These are phyloP conservation scores for Kurtzmaniella quercitrusa DNA, from an alignment of 1,139 yeast genomes.

Conservation along the genomic window DNA sequence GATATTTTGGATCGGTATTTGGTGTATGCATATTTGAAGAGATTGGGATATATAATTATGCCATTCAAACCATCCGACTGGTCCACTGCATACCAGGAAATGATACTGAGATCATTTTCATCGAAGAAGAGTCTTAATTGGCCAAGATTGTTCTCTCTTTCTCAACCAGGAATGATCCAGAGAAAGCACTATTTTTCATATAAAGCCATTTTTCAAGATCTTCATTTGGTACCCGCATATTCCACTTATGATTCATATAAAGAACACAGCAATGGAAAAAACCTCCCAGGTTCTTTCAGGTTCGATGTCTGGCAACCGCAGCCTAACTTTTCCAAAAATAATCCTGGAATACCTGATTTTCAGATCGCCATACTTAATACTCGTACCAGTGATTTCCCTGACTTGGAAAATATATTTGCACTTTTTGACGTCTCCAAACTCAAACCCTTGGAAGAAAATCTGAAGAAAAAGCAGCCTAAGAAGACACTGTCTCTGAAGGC, in stretches of 20 bases:
- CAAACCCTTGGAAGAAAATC: constrained; percentile 7
- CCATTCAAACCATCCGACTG: constrained; percentile 20
- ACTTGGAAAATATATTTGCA: constrained; percentile 31
- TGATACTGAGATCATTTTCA: constrained; percentile 11
- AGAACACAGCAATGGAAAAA: constrained; percentile 1
- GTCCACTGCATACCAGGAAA: constrained; percentile 9
- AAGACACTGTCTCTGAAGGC: background rate
- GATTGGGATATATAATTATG: constrained; percentile 73
- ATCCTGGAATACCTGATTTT: constrained; percentile 66
- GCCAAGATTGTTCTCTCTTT: constrained; percentile 3
- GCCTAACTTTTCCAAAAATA: constrained; percentile 62
- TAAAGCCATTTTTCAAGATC: constrained; percentile 35
- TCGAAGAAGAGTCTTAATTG: constrained; percentile 15
- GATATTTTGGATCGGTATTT: constrained; percentile 54
- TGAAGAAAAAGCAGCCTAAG: constrained; percentile 10
- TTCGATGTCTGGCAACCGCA: constrained; percentile 87
- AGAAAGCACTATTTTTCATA: constrained; percentile 31
- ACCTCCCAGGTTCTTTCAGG: constrained; percentile 1
- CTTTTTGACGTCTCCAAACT: constrained; percentile 23
- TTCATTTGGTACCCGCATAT: constrained; percentile 30
- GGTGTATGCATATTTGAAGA: constrained; percentile 70
- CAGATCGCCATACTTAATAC: constrained; percentile 62
- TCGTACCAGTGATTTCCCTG: constrained; percentile 49
- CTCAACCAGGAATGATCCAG: constrained; percentile 1
- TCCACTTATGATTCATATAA: constrained; percentile 16